A percentile compares a stretch with the other conserved stretches of the same genome.
phyloP scores from a whole-genome alignment of 495 filamentous ascomycete genomes.

The Penicillium alfredii region DNA sequence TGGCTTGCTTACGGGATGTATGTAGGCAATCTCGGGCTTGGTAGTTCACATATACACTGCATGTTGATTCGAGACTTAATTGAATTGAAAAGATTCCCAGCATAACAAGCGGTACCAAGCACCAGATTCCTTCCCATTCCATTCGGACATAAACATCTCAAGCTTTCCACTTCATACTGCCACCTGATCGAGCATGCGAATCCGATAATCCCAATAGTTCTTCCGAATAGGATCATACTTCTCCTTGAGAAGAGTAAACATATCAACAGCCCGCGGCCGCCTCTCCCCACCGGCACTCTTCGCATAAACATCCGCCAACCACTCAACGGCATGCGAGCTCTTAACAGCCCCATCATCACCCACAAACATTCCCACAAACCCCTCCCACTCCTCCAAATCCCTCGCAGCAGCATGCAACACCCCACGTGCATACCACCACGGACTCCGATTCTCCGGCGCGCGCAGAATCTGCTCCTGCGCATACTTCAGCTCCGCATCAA shows the following conservation, averaged over 20 bases:
- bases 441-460: conserved; percentile 88
- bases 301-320: conserved; percentile 75
- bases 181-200: conserved; percentile 33
- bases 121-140: no score
- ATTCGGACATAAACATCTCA: not conserved
- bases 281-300: conserved; percentile 51
- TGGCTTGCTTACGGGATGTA: no score
- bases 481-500: conserved; percentile 72
- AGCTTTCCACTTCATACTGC: conserved; percentile 6
- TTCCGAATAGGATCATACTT: conserved; percentile 86
- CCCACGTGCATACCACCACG: conserved; percentile 88
- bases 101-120: no score
- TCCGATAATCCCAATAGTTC: conserved; percentile 88
- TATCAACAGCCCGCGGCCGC: conserved; percentile 39
- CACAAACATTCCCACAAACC: conserved; percentile 64
- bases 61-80: no score
- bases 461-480: conserved; percentile 61
- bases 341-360: conserved; percentile 39
- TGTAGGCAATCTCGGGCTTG: no score
- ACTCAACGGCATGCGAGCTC: conserved; percentile 84
- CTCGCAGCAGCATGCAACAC: conserved; percentile 59
- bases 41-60: no score
- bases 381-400: conserved; percentile 51
- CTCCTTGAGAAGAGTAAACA: conserved; percentile 66
- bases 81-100: no score